Evolutionary conservation across 2,329 filamentous ascomycete genomes (phyloP), one percentile per base, ranked within the genome.

Genomic region (Aspergillus sp.): DNA sequence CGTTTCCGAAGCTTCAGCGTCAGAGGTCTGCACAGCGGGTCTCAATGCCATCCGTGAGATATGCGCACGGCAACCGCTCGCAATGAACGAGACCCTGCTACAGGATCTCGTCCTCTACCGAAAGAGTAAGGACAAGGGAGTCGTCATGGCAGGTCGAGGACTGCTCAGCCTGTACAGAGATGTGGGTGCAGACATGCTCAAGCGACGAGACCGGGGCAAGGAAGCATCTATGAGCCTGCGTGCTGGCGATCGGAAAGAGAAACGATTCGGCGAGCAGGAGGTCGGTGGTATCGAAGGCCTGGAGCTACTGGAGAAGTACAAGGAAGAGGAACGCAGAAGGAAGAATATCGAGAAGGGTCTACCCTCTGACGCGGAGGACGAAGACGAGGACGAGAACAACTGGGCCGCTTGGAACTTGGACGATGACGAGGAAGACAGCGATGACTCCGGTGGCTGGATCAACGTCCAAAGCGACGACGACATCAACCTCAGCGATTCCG

Each of bases 71-170:
- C 93, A 98, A 62, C 91, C 93, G 1, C 73, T 97, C n/a, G 90
- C 90, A 4, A 97, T 98, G 86, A 89, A 82, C 44, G 90, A 97
- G 54, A 95, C 90, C 0, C 72, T 98, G n/a, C 72, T 98, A 29
- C 91, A 98, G 66, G 93, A 98, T 73, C 72, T 98, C 44, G 89
- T 97, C 7, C 86, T 93, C 73, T 97, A 98, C 70, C 81, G 88
- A 50, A 95, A 94, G 74, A 94, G 88, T 63, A 98, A 98, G 65
- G 93, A 98, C 63, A 98, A 97, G 74, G 90, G 91, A 49, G 87
- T 93, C n/a, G 90, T 94, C 80, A 97, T 98, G 93, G 93, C 93
- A 5, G 89, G 91, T 9, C 91, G 93, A 66, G 91, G 93, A 53
- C 74, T 98, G 5, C 74, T 98, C 38, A 88, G 88, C 27, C 75